A percentile compares a stretch with the other conserved stretches of the same genome.
Conservation (phyloP, 176 grass and related monocot genomes). For the barley (Hordeum vulgare) region MorexV3_pseudomolecules_assembly NC_058524.1:603257564-603258063, state of each 20-base stretch:
- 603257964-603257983: too few relatives aligned
- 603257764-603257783: background rate
- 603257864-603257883: background rate
- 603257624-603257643: too few relatives aligned
- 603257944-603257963: too few relatives aligned
- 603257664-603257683: too few relatives aligned
- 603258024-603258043: too few relatives aligned
- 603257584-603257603: background rate
- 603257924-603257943: too few relatives aligned
- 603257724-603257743: background rate
- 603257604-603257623: background rate
- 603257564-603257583: background rate
- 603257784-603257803: background rate
- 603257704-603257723: background rate
- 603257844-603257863: background rate
- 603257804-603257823: background rate
- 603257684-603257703: background rate
- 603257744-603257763: conserved; percentile 19
- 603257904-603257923: too few relatives aligned
- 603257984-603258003: too few relatives aligned
- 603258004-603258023: too few relatives aligned
- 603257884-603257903: background rate
- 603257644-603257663: too few relatives aligned
- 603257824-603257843: background rate
- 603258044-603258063: too few relatives aligned